phyloP scores from a whole-genome alignment of 2,329 filamentous ascomycete genomes.

The Myriosclerotinia scirpicola region DNA sequence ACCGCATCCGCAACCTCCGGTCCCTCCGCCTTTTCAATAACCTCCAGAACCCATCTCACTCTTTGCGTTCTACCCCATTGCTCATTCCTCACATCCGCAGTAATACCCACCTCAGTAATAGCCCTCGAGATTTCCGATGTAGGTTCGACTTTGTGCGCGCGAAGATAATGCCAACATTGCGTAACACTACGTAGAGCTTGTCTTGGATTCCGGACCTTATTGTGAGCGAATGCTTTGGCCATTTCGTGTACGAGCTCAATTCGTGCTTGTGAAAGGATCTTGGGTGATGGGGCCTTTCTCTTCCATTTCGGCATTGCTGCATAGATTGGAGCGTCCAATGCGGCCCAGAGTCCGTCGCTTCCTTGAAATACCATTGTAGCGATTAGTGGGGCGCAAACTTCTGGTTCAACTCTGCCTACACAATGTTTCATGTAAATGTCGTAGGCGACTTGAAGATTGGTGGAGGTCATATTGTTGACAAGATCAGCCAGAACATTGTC shows the following conservation, averaged over 20 bases:
- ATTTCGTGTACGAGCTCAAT: constrained; percentile 33
- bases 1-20: constrained; percentile 32
- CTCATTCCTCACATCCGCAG: constrained; percentile 28
- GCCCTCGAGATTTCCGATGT: constrained; percentile 31
- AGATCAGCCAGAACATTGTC: neutral
- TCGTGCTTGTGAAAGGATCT: constrained; percentile 26
- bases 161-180: constrained; percentile 35
- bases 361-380: constrained; percentile 30
- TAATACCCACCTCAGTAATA: constrained; percentile 32
- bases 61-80: constrained; percentile 31
- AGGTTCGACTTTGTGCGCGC: constrained; percentile 29
- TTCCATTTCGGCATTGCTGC: constrained; percentile 11
- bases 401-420: constrained; percentile 22
- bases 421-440: constrained; percentile 20
- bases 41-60: constrained; percentile 31
- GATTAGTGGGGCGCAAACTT: constrained; percentile 29
- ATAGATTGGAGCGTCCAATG: constrained; percentile 29
- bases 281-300: constrained; percentile 8
- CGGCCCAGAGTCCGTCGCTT: constrained; percentile 30
- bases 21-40: constrained; percentile 34
- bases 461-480: neutral
- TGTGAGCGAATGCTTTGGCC: constrained; percentile 35
- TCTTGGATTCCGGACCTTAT: constrained; percentile 23
- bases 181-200: constrained; percentile 36
- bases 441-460: constrained; percentile 6